A percentile compares a stretch with the other conserved stretches of the same genome.
These are phyloP conservation scores for Amanita phalloides DNA, from an alignment of 768 basidiomycete species.

Conservation along the genomic window DNA sequence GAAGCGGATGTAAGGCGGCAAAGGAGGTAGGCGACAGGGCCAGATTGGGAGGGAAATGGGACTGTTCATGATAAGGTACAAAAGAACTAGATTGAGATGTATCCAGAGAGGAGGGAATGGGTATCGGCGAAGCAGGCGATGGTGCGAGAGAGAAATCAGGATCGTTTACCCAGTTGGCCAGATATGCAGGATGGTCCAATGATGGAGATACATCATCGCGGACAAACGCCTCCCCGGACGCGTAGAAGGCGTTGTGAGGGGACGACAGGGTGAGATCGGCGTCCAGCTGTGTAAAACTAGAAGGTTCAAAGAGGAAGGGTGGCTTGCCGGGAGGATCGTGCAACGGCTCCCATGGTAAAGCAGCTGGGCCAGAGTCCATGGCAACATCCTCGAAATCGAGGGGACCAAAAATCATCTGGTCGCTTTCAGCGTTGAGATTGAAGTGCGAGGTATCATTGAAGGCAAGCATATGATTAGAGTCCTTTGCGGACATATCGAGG, in stretches of 20 bases:
- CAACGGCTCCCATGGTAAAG: constrained; percentile 26
- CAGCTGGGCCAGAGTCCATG: constrained; percentile 14
- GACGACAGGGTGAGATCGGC: constrained; percentile 28
- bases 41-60: constrained; percentile 35
- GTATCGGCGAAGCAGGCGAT: constrained; percentile 48
- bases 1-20: constrained; percentile 51
- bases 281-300: constrained; percentile 15
- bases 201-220: constrained; percentile 31
- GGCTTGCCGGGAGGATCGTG: constrained; percentile 29
- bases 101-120: constrained; percentile 41
- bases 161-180: constrained; percentile 58
- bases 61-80: constrained; percentile 34
- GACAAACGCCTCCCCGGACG: constrained; percentile 25
- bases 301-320: constrained; percentile 21
- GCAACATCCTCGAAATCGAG: constrained; percentile 44
- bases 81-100: constrained; percentile 35
- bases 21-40: constrained; percentile 53
- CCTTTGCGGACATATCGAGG: constrained; percentile 12
- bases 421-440: constrained; percentile 24
- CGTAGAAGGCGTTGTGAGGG: constrained; percentile 25
- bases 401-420: constrained; percentile 49
- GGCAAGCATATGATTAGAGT: constrained; percentile 20
- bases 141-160: constrained; percentile 26
- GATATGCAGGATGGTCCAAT: constrained; percentile 33
- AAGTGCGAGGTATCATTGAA: constrained; percentile 25